Evolutionary conservation across 1,284 basidiomycete species (phyloP).

Genomic region (Cyathus olla): DNA sequence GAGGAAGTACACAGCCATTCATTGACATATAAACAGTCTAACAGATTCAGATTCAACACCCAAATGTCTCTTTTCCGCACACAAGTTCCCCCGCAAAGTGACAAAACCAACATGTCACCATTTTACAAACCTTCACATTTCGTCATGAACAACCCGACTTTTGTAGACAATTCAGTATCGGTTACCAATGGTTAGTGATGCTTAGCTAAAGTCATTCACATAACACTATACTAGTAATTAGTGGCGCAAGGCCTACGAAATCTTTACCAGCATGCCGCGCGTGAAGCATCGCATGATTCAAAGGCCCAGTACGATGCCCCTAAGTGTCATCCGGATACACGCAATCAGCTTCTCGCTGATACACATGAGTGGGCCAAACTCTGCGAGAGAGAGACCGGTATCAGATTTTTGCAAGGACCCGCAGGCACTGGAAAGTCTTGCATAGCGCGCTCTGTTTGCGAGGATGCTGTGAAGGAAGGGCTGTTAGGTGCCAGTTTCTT

Average conservation of each 20-base stretch:
- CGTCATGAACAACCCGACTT: too few species aligned
- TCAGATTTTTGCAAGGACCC: constrained; percentile 13
- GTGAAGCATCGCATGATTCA: constrained; percentile 4
- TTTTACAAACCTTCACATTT: too few species aligned
- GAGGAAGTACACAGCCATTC: too few species aligned
- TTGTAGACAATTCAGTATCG: too few species aligned
- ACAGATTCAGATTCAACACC: too few species aligned
- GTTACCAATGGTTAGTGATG: too few species aligned
- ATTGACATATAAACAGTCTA: too few species aligned
- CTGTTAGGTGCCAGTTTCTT: constrained; percentile 16
- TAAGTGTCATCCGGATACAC: not conserved
- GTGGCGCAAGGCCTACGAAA: not conserved
- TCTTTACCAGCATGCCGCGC: not conserved
- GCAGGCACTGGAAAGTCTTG: constrained; percentile 16
- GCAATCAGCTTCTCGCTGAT: not conserved
- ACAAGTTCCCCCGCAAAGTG: too few species aligned
- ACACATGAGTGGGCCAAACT: not conserved
- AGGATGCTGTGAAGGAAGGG: not conserved
- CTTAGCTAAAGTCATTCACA: too few species aligned
- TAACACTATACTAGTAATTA: too few species aligned
- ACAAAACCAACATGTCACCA: too few species aligned
- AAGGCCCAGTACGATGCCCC: not conserved
- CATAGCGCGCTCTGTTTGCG: constrained; percentile 12
- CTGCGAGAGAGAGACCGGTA: not conserved
- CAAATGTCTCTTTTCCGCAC: too few species aligned